Evolutionary conservation across 2,329 filamentous ascomycete species (phyloP).

Genomic region (Cryphonectria parasitica): DNA sequence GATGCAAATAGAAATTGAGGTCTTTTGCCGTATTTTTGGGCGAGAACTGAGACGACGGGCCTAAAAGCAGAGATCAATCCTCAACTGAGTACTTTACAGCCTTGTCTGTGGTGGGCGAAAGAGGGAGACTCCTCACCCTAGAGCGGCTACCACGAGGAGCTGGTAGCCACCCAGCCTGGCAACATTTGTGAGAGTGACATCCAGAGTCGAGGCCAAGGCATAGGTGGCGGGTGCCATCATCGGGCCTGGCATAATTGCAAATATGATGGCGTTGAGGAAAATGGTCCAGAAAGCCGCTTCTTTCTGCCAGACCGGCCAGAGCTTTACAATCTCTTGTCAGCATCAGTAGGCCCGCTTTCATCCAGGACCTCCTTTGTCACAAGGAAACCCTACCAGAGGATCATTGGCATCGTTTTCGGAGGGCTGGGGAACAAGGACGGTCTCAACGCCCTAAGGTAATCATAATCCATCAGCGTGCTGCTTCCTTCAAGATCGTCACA

Average conservation of each 20-base stretch:
- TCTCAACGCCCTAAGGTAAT: slow-evolving; percentile 27
- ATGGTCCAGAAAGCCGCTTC: slow-evolving; percentile 31
- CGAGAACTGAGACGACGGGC: slow-evolving; percentile 38
- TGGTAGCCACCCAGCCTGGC: slow-evolving; percentile 32
- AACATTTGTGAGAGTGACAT: slow-evolving; percentile 35
- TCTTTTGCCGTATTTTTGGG: slow-evolving; percentile 41
- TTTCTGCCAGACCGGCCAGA: slow-evolving; percentile 33
- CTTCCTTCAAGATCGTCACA: neutral
- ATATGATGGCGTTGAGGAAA: slow-evolving; percentile 32
- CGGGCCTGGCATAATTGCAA: slow-evolving; percentile 32
- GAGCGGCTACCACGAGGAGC: slow-evolving; percentile 31
- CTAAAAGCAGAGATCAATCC: neutral
- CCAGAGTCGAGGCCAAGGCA: slow-evolving; percentile 30
- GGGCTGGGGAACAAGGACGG: slow-evolving; percentile 31
- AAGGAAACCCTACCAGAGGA: slow-evolving; percentile 25
- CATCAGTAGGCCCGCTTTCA: neutral
- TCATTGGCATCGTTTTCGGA: slow-evolving; percentile 29
- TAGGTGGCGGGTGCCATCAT: slow-evolving; percentile 32
- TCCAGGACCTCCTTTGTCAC: neutral
- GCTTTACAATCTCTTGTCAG: slow-evolving; percentile 21
- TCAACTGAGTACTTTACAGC: neutral
- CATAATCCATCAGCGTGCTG: neutral
- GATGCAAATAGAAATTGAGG: slow-evolving; percentile 40
- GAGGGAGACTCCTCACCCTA: slow-evolving; percentile 18
- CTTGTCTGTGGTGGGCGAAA: neutral